A percentile compares a stretch with the other conserved stretches of the same genome.
Conservation (phyloP, 345 rosid genomes). For the Gossypium anomalum region DNA sequence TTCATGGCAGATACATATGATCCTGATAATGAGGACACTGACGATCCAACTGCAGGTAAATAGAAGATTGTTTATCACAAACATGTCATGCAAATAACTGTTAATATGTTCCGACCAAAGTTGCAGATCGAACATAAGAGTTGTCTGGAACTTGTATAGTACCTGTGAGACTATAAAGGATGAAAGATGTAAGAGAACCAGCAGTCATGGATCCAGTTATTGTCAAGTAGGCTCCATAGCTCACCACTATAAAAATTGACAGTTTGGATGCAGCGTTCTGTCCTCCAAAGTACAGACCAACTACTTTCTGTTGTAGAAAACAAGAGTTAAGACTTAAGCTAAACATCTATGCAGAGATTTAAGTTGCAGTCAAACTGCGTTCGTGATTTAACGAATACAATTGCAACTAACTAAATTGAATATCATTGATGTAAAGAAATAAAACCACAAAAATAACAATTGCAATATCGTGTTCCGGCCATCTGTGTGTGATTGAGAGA, state of each 20-base stretch:
- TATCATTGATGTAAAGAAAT: neutral
- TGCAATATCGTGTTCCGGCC: neutral
- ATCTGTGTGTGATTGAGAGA: neutral
- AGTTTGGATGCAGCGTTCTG: conserved; percentile 79
- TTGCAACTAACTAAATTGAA: neutral
- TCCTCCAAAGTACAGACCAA: conserved; percentile 81
- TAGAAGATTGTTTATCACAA: neutral
- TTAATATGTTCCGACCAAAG: neutral
- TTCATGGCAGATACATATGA: conserved; percentile 88
- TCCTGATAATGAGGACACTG: conserved; percentile 77
- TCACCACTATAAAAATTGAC: conserved; percentile 50
- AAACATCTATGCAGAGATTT: neutral
- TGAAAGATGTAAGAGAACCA: conserved; percentile 91
- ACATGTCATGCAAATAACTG: neutral
- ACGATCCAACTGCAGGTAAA: conserved; percentile 66
- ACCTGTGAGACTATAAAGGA: conserved; percentile 97
- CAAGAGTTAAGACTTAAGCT: neutral
- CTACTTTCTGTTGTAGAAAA: conserved; percentile 40
- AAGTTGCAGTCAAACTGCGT: no score
- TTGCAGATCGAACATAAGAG: neutral
- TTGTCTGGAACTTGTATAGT: conserved; percentile 1
- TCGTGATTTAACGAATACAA: neutral
- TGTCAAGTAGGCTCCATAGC: conserved; percentile 83
- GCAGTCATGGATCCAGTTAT: conserved; percentile 80
- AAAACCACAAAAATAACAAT: neutral